Base-by-base conservation (phyloP, 306 rosid genomes). In the Cicer judaicum region DNA sequence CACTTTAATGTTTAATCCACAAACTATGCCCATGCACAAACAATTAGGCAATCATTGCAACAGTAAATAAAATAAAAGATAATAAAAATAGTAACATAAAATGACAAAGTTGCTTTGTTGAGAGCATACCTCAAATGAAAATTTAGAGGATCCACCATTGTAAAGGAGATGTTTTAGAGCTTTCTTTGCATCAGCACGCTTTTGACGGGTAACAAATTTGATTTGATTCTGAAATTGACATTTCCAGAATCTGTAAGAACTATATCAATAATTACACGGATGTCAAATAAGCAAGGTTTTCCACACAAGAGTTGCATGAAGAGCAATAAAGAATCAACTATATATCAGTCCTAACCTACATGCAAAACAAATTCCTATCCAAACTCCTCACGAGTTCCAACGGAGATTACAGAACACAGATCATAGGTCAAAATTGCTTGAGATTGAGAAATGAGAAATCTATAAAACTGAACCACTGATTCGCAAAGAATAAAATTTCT, bases 141-240 rank as follows among this genome's bases (percentile, higher is more conserved):
- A 44, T 66, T 74, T 83, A 24, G 89, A 80, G 83, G 87, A 64
- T 42, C 96, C 97, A 76, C 84, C 70, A 69, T 68, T 88, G 84
- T 74, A 86, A 68, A 91, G 92, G 61, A 91, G 92, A 86, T 79
- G 72, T 65, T 94, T 90, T 54, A 91, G 78, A 47, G 96, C 97
- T 88, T 88, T 94, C 87, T 91, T 91, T 68, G 97, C 72, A 79
- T 94, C 97, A 64, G 92, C 88, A 68, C 92, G 97, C 86, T 83
- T 94, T 77, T 94, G 87, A 78, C 88, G 96, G 53, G 82, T 82
- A 68, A 84, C 83, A 68, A 56, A 86, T 76, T 89, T 86, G 76
- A 94, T 48, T 4, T 87, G 80, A 76, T 64, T 88, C 97, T 91
- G 92, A 79, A 79, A 47, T 75, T 14, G 66, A 84, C 38, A 75